Percentiles rank a stretch among this genome's conserved stretches.
Conservation (phyloP, 768 basidiomycete genomes). For the Dacryopinax spathularia region DNA sequence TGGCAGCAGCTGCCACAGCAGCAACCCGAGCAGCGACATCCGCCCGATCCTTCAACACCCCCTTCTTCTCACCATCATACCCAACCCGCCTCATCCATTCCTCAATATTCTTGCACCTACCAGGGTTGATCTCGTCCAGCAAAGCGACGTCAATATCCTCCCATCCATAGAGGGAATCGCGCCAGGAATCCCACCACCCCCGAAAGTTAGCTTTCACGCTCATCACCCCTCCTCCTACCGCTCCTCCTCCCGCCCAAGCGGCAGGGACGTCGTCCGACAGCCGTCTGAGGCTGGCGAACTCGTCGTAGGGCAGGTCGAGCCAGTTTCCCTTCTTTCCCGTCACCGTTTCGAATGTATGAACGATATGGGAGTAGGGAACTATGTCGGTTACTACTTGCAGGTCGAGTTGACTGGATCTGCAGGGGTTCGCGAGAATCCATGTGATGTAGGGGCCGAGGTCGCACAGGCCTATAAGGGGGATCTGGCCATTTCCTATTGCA, state of each 20-base stretch:
- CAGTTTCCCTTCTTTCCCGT: constrained; percentile 26
- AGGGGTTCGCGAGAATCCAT: neutral
- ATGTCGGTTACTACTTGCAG: constrained; percentile 28
- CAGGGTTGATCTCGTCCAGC: constrained; percentile 29
- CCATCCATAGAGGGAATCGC: constrained; percentile 31
- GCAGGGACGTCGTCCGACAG: too few species aligned
- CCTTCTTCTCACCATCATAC: constrained; percentile 18
- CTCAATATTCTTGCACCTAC: constrained; percentile 25
- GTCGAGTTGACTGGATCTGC: constrained; percentile 25
- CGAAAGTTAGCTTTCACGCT: constrained; percentile 29
- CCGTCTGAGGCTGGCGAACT: constrained; percentile 25
- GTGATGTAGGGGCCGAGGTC: neutral
- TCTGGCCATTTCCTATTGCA: neutral
- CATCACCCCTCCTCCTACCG: constrained; percentile 22
- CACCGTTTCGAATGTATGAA: constrained; percentile 27
- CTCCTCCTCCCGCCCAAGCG: constrained; percentile 25
- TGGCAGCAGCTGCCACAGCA: too few species aligned
- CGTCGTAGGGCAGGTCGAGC: constrained; percentile 22
- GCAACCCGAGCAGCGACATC: too few species aligned
- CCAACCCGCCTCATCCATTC: constrained; percentile 29
- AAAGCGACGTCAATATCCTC: constrained; percentile 34
- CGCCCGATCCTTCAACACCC: constrained; percentile 19
- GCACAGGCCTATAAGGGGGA: neutral
- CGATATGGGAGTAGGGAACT: constrained; percentile 28
- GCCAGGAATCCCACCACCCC: constrained; percentile 31